Evolutionary conservation across 2,329 filamentous ascomycete genomes (phyloP), one percentile per base, ranked within the genome.

Genomic region (Botrytis fabae): DNA sequence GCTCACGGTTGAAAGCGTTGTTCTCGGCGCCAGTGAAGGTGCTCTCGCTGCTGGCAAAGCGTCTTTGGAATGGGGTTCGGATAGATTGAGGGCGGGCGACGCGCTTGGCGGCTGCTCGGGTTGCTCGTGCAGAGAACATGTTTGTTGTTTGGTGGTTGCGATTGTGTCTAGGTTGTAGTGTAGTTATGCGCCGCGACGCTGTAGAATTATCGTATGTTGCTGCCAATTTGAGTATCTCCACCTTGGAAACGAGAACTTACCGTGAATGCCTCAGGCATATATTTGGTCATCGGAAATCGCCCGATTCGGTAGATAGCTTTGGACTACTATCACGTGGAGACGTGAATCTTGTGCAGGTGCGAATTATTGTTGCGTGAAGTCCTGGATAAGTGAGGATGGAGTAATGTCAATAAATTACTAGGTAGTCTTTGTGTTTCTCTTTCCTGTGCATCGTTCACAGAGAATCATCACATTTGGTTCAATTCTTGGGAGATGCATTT

Each of bases 1-100:
- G 91, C 89, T 99, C 96, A 81, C 92, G 91, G 87, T 97, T 91
- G 89, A 98, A 99, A 81, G 91, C 90, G 85, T 97, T 98, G 86
- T 97, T 93, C 83, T 87, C 86, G 73, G 87, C 82, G 80, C 91
- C 90, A 64, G 83, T 80, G 80, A 93, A 86, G 79, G 83, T 84
- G 79, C 86, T 86, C 76, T 85, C 83, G 79, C 87, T 86, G 85
- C 88, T 91, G 82, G 90, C 91, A 80, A 93, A 87, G 80, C 91
- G 91, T 83, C 92, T 90, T 86, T 93, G 92, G 79, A 88, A 78
- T 76, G 85, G 83, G 70, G 84, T 84, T 81, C 89, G 89, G 80
- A 85, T 82, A 79, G 86, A 84, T 76, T 86, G 83, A 63, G 81
- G 80, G 80, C 89, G 89, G 78, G 85, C 83, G 78, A 89, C 83